Evolutionary conservation across 1,139 yeast genomes (phyloP).

Genomic region (Pneumocystis sp.): DNA sequence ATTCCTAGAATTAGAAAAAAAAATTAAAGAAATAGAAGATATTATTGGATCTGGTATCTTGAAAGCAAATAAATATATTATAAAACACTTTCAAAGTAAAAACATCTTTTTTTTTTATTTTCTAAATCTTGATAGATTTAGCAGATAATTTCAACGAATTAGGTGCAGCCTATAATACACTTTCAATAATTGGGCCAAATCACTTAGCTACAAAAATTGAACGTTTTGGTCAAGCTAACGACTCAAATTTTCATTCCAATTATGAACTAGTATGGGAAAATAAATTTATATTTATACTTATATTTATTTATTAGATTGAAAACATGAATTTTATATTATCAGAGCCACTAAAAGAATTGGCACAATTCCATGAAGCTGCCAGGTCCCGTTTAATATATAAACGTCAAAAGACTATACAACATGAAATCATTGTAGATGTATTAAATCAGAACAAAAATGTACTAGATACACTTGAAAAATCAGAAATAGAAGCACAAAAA

Average conservation of each 20-base stretch:
- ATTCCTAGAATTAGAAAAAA: constrained; percentile 32
- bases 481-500: constrained; percentile 31
- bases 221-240: constrained; percentile 67
- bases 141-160: constrained; percentile 54
- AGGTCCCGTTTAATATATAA: constrained; percentile 57
- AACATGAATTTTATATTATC: constrained; percentile 57
- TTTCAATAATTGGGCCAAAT: constrained; percentile 48
- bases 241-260: constrained; percentile 51
- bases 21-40: constrained; percentile 42
- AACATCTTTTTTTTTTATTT: background rate
- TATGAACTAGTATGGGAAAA: constrained; percentile 42
- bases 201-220: constrained; percentile 41
- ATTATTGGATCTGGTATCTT: constrained; percentile 45
- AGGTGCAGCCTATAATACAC: constrained; percentile 57
- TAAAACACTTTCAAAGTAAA: constrained; percentile 33
- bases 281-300: background rate
- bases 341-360: constrained; percentile 75
- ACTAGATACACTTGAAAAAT: constrained; percentile 27
- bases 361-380: constrained; percentile 56
- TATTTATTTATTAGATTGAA: background rate
- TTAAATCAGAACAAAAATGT: constrained; percentile 30
- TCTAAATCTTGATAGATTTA: constrained; percentile 31
- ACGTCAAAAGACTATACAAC: constrained; percentile 53
- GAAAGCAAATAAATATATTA: constrained; percentile 48
- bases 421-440: constrained; percentile 41